Base-by-base conservation (phyloP, 179 eudicot genomes). In the Gypsophila paniculata region DNA sequence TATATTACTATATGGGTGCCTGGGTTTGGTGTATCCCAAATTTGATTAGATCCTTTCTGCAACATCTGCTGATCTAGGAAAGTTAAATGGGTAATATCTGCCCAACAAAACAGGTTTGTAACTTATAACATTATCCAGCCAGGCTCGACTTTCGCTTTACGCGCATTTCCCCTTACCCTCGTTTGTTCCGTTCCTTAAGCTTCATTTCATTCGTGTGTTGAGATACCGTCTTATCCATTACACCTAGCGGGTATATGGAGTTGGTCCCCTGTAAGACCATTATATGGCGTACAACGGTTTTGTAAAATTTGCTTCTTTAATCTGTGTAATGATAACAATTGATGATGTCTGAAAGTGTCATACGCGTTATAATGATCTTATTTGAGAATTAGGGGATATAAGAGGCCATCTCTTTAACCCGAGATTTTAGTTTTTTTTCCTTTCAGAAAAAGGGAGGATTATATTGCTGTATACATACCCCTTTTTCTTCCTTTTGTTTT, bases 41-140 rank as follows among this genome's bases (percentile, higher is more conserved):
- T 71, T 74, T 34, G 44, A 74, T 68, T 82, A 80, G 85, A 67
- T 72, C 79, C 68, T 77, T 68, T 34, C 34, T 84, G 84, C 71
- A 75, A 61, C 72, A 73, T 75, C 77, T 80, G 80, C 84, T 83
- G 85, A 83, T 82, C 77, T 79, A 76, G 82, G 83, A 74, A 61
- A 29, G 18, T 13, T 48, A 12, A 70, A 52, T 22, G 81, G 72
- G 80, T 72, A 83, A 79, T 73, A 72, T 67, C 77, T 78, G 21
- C 82, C 69, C 75, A 74, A 69, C 57, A 32, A 77, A 77, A 77
- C 86, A 81, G 86, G 84, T 80, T 80, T 86, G 89, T 82, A 80
- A 86, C 85, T 80, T 80, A 22, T 52, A 48, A 61, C 39, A 32
- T 34, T 39, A 42, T 78, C 74, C 79, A 75, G 84, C 2, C 34